Evolutionary conservation across 495 filamentous ascomycete genomes (phyloP).

Genomic region (Xylaria flabelliformis): DNA sequence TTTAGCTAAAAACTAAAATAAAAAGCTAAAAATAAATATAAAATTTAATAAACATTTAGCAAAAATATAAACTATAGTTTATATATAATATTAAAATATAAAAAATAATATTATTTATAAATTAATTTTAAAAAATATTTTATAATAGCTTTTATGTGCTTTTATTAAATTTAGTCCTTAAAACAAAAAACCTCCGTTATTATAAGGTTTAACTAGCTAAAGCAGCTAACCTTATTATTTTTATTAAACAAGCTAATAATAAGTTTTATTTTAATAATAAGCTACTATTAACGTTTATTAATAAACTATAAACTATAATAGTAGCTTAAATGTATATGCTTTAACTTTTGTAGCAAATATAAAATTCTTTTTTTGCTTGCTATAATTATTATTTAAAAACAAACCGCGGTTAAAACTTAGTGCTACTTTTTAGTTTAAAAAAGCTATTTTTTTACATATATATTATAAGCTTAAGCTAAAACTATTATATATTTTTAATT

Average conservation of each 20-base stretch:
- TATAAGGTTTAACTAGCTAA: background rate
- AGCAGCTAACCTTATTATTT: constrained; percentile 5
- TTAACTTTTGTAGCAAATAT: constrained; percentile 11
- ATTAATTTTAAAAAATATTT: background rate
- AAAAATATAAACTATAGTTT: too few species aligned
- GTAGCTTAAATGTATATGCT: constrained; percentile 6
- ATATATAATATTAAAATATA: too few species aligned
- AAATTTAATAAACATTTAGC: too few species aligned
- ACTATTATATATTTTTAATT: constrained; percentile 6
- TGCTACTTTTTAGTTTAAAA: background rate
- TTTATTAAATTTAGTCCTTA: constrained; percentile 2
- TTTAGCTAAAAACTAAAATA: too few species aligned
- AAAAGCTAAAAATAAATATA: too few species aligned
- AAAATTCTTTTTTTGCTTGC: constrained; percentile 12
- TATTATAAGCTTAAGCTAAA: background rate
- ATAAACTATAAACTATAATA: background rate
- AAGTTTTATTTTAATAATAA: constrained; percentile 18
- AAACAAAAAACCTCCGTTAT: background rate
- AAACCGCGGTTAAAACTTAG: background rate
- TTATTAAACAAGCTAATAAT: background rate
- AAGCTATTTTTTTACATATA: background rate
- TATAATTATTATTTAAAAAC: constrained; percentile 7
- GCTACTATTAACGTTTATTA: constrained; percentile 8
- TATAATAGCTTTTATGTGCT: background rate
- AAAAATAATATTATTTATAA: too few species aligned